Evolutionary conservation across 208 protist genomes (phyloP), one percentile per base, ranked within the genome.

Genomic region (Trypanosoma platydactyli): DNA sequence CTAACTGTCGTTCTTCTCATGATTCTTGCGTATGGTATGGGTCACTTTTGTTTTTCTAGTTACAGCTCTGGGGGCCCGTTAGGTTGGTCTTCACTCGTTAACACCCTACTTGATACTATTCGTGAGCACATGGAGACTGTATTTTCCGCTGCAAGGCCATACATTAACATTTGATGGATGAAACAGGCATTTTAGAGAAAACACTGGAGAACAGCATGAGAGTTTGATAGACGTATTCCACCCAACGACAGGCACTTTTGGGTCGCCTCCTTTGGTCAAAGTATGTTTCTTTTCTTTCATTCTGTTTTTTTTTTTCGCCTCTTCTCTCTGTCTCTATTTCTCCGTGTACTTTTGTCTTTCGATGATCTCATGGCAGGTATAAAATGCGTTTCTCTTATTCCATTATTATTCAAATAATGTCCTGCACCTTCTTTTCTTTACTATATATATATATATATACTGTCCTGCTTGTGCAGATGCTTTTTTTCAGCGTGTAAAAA

Each of bases 1-100:
- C 41, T 27, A 42, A 33, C 16, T 29, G 42, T 64, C 16, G 53
- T 64, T 53, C 1, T 64, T 1, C 46, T 64, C n/a, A 64, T 64
- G 58, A 5, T 64, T 13, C 0, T 51, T 22, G 24, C 58, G 12
- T 64, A 54, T 24, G 1, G 13, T 42, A 15, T 53, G 4, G 41
- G 45, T 1, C 1, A 25, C 1, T 44, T 20, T n/a, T 25, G 15
- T 51, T 24, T 13, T 20, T 15, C 41, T 40, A n/a, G 56, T 29
- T 62, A 35, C 22, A 53, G 33, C 53, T 5, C 24, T 64, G 27
- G 12, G 4, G 53, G 53, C n/a, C 7, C 25, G 24, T 20, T 40
- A n/a, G 27, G 53, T 3, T 62, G 33, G 3, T 20, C 20, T 27
- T 29, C 33, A n/a, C 20, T 50, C 18, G 9, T 49, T 29, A 35